phyloP scores from a whole-genome alignment of 352 stramenopile species.

The Phytophthora syringae region DNA sequence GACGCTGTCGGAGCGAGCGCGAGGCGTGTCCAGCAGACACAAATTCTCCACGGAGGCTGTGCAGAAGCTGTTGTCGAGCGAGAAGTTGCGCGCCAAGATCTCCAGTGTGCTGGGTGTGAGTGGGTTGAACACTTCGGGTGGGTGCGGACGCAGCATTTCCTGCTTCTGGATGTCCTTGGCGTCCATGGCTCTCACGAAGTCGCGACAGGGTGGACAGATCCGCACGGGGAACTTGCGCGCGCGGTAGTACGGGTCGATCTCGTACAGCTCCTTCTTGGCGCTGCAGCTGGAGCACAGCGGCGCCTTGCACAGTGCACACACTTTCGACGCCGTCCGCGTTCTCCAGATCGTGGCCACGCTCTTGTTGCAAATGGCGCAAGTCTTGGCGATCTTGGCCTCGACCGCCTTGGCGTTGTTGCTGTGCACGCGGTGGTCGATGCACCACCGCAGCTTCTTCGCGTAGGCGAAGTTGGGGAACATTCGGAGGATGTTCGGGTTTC shows the following conservation, averaged over 20 bases:
- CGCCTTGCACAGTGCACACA: constrained; percentile 37
- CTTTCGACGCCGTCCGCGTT: constrained; percentile 7
- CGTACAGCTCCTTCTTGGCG: constrained; percentile 31
- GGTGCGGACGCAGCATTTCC: constrained; percentile 31
- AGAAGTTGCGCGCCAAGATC: constrained; percentile 35
- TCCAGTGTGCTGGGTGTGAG: constrained; percentile 39
- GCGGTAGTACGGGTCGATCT: constrained; percentile 35
- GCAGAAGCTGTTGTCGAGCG: constrained; percentile 41
- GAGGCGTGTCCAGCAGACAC: constrained; percentile 33
- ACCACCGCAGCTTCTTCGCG: constrained; percentile 46
- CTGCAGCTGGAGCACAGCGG: constrained; percentile 40
- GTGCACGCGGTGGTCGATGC: constrained; percentile 37
- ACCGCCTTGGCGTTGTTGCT: constrained; percentile 33
- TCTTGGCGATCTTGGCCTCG: constrained; percentile 28
- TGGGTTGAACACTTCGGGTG: constrained; percentile 22
- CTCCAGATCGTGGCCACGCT: constrained; percentile 26
- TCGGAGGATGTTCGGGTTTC: too few species aligned
- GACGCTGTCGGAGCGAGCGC: constrained; percentile 29
- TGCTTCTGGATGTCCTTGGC: constrained; percentile 37
- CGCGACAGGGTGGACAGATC: constrained; percentile 34
- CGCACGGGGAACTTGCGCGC: constrained; percentile 33
- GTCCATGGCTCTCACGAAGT: constrained; percentile 36
- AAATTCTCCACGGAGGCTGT: constrained; percentile 37
- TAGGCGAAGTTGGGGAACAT: constrained; percentile 45
- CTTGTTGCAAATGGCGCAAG: constrained; percentile 29